Base-by-base conservation (phyloP, 2,329 filamentous ascomycete genomes). In the Fusarium succisae region DNA sequence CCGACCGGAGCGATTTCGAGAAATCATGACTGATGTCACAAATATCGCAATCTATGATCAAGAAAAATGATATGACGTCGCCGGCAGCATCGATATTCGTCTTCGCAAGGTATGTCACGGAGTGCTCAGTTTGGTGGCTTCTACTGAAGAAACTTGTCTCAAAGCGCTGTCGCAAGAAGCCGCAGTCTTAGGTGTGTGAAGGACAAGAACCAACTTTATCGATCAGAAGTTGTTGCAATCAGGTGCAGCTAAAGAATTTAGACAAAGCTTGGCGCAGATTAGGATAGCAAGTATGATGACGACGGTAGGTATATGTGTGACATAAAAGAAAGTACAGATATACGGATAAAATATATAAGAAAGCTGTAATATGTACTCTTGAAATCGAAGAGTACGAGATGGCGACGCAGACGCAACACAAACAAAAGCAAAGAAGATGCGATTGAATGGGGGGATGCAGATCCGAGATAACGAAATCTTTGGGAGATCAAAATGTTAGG, bases 401-500 rank as follows among this genome's bases (percentile, higher is more conserved):
- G 24, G 48, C 43, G 50, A 55, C 39, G 48, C 28, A 32, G 32
- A 44, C 43, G 58, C 58, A 64, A 54, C 54, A 58, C 35, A 66
- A 61, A 28, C 30, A 44, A 48, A 44, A 59, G 66, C 30, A 70
- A 53, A 65, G 44, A 26, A 54, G 44, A 69, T 56, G 48, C 48
- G 35, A 63, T 43, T 50, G 38, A 69, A 60, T n/a, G 41, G 43
- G 30, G 38, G 26, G 44, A 54, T 32, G 41, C 54, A 70, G 53
- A 70, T 58, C 58, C 38, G 56, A 63, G 66, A 59, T 67, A 57
- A 58, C 53, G 66, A 74, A 73, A 74, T 74, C 66, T 71, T 71
- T 72, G 66, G 51, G 53, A 57, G 32, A 70, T 66, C 41, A 50
- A 70, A 63, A 70, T 66, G 59, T 70, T 70, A 70, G 66, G 67